These are phyloP conservation scores for Arachnopeziza araneosa DNA, from an alignment of 2,329 filamentous ascomycete species.

Conservation along the genomic window DNA sequence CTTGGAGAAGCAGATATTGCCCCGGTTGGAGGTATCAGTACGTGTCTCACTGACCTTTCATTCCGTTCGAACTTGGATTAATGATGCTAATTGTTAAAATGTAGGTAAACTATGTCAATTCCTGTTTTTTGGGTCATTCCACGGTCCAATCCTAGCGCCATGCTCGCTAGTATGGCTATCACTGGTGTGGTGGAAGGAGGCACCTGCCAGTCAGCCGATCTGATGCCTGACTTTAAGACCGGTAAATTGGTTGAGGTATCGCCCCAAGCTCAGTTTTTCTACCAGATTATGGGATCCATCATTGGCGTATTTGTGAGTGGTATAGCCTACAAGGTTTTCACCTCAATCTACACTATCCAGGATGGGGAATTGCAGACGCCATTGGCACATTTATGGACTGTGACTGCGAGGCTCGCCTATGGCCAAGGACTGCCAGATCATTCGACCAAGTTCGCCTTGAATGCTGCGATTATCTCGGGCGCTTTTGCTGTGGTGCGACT, in stretches of 20 bases:
- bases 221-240: background rate
- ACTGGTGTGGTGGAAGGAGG: background rate
- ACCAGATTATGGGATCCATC: background rate
- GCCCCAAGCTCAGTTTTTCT: background rate
- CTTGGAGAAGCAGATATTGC: background rate
- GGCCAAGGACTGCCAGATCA: background rate
- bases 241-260: too few species aligned
- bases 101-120: background rate
- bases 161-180: background rate
- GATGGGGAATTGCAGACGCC: background rate
- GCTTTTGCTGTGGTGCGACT: background rate
- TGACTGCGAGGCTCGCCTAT: background rate
- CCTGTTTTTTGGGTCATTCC: background rate
- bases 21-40: background rate
- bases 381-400: background rate
- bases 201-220: background rate
- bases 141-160: background rate
- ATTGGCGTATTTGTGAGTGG: background rate
- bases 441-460: background rate
- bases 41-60: background rate
- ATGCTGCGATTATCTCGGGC: background rate
- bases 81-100: background rate
- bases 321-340: background rate
- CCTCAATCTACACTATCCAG: background rate
- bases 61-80: background rate